Conservation (phyloP, 2,329 filamentous ascomycete species). For the Aspergillus awamori region DNA sequence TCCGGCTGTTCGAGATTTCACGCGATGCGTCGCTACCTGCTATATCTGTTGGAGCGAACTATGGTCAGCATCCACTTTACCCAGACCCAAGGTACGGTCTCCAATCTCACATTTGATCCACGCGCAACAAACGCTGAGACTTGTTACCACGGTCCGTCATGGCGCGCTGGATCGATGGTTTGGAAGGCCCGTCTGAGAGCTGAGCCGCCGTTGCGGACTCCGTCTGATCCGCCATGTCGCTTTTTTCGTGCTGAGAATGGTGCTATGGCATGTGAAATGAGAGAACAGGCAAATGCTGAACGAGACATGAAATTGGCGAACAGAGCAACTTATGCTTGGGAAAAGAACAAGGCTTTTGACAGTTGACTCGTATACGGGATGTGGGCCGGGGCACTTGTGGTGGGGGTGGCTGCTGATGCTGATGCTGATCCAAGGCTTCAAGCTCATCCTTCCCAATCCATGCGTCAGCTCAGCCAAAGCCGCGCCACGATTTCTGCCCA, state of each 20-base stretch:
- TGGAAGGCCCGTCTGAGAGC: neutral
- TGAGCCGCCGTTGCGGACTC: neutral
- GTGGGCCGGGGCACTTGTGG: too few relatives aligned
- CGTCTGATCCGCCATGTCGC: neutral
- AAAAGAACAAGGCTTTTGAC: too few relatives aligned
- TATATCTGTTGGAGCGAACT: neutral
- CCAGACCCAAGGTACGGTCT: neutral
- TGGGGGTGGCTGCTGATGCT: too few relatives aligned
- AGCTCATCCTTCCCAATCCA: too few relatives aligned
- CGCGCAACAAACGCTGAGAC: constrained; percentile 3
- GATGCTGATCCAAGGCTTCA: too few relatives aligned
- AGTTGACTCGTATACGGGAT: too few relatives aligned
- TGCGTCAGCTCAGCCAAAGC: too few relatives aligned
- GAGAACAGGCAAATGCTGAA: neutral
- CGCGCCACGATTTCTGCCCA: too few relatives aligned
- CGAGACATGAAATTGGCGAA: neutral
- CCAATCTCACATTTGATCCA: constrained; percentile 6
- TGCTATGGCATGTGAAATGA: neutral
- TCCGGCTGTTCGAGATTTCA: too few relatives aligned
- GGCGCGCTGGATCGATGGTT: neutral
- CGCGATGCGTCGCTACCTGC: neutral
- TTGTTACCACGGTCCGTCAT: constrained; percentile 4
- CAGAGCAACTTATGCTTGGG: too few relatives aligned
- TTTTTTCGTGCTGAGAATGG: neutral
- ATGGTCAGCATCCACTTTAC: neutral